Evolutionary conservation across 768 basidiomycete species (phyloP), one percentile per base, ranked within the genome.

Genomic region (Tremella yokohamensis): DNA sequence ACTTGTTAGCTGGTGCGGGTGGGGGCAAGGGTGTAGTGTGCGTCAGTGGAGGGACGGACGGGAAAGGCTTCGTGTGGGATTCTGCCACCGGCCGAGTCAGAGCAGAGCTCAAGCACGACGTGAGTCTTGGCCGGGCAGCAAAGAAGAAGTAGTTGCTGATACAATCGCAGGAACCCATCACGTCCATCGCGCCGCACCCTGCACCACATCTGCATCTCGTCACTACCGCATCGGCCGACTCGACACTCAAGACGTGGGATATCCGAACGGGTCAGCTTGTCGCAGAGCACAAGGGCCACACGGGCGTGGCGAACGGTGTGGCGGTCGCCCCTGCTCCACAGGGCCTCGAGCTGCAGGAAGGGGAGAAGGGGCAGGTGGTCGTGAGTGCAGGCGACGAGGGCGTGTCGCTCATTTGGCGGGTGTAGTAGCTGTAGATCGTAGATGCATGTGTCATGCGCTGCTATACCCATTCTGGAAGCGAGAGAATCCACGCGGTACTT

Each of bases 61-160:
- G 92, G 0, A 93, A 90, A 72, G 87, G 85, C 16, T 90, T 88
- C 66, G 85, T 97, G 34, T 99, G 94, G 92, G 96, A 99, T 78
- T 81, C 93, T 42, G 82, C 82, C 50, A 93, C 90, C 22, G 89
- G 89, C 82, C 82, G 88, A 61, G 74, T 92, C 52, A 83, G 96
- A 56, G 82, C 86, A 16, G 91, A 88, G 13, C 79, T 96, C 6
- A 80, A 86, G 61, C 93, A 98, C 69, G 80, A 85, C 76, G 93
- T 93, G 61, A 52, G 83, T 79, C 40, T 49, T 52, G 44, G 2
- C 3, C 6, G 29, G 4, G 29, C 29, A 11, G 11, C 29, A 34
- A 11, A 34, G 11, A 11, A 34, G 29, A 6, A 11, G 29, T 34
- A 34, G 49, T 34, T 49, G 26, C n/a, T 37, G n/a, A 52, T n/a